phyloP scores from a whole-genome alignment of 202 grass and related monocot species.

The Setaria italica region DNA sequence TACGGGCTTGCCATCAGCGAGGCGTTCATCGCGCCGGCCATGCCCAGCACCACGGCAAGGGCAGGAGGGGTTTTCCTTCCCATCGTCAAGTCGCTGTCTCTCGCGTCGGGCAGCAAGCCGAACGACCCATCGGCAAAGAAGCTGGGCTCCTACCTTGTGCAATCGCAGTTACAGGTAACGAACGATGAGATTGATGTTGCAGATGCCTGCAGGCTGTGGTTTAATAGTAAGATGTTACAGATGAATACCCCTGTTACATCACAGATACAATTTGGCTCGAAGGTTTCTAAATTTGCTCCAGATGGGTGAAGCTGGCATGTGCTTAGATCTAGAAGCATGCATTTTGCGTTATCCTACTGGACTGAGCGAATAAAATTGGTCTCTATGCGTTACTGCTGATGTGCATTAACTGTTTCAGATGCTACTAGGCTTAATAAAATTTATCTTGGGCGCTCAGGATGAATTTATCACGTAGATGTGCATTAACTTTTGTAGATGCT shows the following conservation, averaged over 20 bases:
- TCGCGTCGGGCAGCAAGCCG: slow-evolving; percentile 78
- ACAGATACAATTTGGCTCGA: neutral
- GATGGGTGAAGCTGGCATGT: neutral
- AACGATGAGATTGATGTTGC: slow-evolving; percentile 7
- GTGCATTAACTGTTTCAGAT: neutral
- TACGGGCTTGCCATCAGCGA: slow-evolving; percentile 90
- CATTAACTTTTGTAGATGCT: neutral
- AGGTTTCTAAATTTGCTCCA: slow-evolving; percentile 27
- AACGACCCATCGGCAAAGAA: slow-evolving; percentile 75
- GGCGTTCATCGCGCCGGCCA: slow-evolving; percentile 81
- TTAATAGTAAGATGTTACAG: slow-evolving; percentile 10
- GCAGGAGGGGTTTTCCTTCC: slow-evolving; percentile 93
- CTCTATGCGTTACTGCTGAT: neutral
- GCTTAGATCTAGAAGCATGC: neutral
- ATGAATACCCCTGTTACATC: neutral
- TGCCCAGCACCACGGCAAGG: slow-evolving; percentile 90
- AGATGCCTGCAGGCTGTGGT: slow-evolving; percentile 6
- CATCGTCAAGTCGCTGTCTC: slow-evolving; percentile 80
- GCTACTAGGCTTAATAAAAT: neutral
- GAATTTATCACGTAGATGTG: neutral
- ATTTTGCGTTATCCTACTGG: neutral
- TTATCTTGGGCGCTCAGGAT: neutral
- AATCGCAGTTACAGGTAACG: slow-evolving; percentile 86
- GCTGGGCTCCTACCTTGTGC: slow-evolving; percentile 82
- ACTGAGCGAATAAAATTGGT: neutral